Conservation (phyloP, 495 filamentous ascomycete species). For the Podospora comata region DNA sequence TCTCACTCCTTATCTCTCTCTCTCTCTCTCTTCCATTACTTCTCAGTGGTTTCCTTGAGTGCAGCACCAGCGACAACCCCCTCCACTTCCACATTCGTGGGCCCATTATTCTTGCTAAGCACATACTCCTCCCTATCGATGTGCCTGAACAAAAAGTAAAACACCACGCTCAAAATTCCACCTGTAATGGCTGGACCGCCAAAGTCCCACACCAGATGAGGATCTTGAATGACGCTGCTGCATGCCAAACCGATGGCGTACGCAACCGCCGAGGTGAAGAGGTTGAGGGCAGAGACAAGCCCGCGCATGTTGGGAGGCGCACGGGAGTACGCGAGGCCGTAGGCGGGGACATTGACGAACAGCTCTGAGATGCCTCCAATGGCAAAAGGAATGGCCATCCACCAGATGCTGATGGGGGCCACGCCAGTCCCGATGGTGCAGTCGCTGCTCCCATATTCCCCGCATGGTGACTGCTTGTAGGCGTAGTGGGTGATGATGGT, state of each 20-base stretch:
- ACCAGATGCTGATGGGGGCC: constrained; percentile 51
- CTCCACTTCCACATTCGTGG: constrained; percentile 35
- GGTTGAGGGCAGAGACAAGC: constrained; percentile 63
- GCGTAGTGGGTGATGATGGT: constrained; percentile 71
- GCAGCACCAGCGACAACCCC: constrained; percentile 37
- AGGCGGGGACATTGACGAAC: constrained; percentile 66
- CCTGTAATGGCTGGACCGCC: constrained; percentile 49
- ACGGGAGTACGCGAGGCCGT: constrained; percentile 70
- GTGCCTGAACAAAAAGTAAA: constrained; percentile 52
- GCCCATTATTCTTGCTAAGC: constrained; percentile 38
- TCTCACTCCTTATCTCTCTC: not conserved
- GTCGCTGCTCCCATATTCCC: constrained; percentile 46
- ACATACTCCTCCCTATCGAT: constrained; percentile 47
- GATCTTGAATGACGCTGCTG: constrained; percentile 59
- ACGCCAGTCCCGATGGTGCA: constrained; percentile 42
- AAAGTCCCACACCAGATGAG: constrained; percentile 57
- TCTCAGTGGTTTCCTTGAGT: constrained; percentile 30
- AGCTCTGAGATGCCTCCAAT: constrained; percentile 64
- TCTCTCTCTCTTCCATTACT: not conserved
- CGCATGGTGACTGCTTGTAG: constrained; percentile 55
- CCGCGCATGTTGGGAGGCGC: constrained; percentile 66
- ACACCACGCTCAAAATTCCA: constrained; percentile 42
- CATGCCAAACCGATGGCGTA: constrained; percentile 59
- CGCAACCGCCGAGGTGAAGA: constrained; percentile 58
- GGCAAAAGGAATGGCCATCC: constrained; percentile 49